Evolutionary conservation across 176 grass and related monocot species (phyloP), one percentile per base, ranked within the genome.

Genomic region (Oryza meyeriana): DNA sequence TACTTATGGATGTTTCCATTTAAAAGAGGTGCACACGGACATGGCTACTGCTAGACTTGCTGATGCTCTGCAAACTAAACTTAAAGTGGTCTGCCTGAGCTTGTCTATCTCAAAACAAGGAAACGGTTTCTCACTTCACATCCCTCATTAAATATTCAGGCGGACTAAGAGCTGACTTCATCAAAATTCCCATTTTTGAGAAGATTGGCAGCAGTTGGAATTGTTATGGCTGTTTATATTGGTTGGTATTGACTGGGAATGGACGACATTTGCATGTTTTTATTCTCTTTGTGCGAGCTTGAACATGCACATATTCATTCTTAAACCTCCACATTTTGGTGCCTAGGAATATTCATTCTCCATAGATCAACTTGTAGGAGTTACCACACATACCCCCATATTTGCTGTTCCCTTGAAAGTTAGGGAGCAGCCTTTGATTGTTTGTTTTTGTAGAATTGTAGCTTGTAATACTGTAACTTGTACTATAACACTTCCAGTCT

Each of bases 371-470:
- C 65, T 30, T 85, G 88, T 86, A 86, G 64, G 59, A 39, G 24
- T 66, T n/a, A 81, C 78, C 57, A 77, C 57, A 86, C 28, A 82
- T 89, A 63, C 42, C 18, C 27, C 45, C 45, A 74, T 50, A 58
- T 29, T 47, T 78, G 78, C 28, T 73, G 83, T 61, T 86, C 88
- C 83, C 83, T 90, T 73, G 13, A 83, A 81, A 73, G 36, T 71
- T 61, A 38, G 83, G 79, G 83, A 79, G 29, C 79, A 10, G 45
- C 84, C 1, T 32, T 66, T 44, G 42, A 64, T 50, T 66, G 13
- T 24, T 71, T 89, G 65, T 85, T 25, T 47, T 12, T 86, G 74
- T 86, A 79, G 67, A 75, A 79, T 5, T 65, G 66, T 74, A 75
- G 29, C 81, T 39, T 88, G 87, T 72, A 84, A 3, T 72, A 28